These are phyloP conservation scores for Gaultheria prostrata DNA, from an alignment of 148 eudicot genomes.

Conservation along the genomic window DNA sequence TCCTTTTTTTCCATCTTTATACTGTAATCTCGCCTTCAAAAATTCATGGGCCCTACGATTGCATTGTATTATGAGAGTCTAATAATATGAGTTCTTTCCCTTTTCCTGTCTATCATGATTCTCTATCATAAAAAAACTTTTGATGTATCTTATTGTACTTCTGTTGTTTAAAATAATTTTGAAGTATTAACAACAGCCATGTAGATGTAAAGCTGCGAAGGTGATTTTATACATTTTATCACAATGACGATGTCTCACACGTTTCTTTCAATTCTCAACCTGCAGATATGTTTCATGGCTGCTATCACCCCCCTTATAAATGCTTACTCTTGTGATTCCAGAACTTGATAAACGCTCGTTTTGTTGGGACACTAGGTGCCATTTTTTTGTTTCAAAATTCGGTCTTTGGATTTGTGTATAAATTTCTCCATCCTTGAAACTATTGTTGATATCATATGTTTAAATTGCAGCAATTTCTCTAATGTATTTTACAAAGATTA, in stretches of 20 bases:
- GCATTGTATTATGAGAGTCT: not conserved
- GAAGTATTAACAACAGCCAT: not conserved
- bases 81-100: not conserved
- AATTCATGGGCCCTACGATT: not conserved
- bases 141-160: not conserved
- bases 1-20: not conserved
- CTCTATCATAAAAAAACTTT: not conserved
- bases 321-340: slow-evolving; percentile 93
- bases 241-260: not conserved
- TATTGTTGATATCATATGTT: slow-evolving; percentile 7
- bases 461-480: slow-evolving; percentile 75
- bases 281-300: slow-evolving; percentile 98
- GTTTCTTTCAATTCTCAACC: slow-evolving; percentile 11
- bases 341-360: slow-evolving; percentile 94
- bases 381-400: not conserved
- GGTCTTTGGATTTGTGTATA: not conserved
- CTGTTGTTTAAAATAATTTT: not conserved
- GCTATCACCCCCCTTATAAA: slow-evolving; percentile 91
- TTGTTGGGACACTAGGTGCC: slow-evolving; percentile 91
- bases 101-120: not conserved
- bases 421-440: slow-evolving; percentile 1
- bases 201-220: not conserved
- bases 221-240: not conserved
- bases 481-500: slow-evolving; percentile 85
- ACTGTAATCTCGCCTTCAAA: not conserved